Evolutionary conservation across 768 basidiomycete species (phyloP).

Genomic region (Hericium alpestre): DNA sequence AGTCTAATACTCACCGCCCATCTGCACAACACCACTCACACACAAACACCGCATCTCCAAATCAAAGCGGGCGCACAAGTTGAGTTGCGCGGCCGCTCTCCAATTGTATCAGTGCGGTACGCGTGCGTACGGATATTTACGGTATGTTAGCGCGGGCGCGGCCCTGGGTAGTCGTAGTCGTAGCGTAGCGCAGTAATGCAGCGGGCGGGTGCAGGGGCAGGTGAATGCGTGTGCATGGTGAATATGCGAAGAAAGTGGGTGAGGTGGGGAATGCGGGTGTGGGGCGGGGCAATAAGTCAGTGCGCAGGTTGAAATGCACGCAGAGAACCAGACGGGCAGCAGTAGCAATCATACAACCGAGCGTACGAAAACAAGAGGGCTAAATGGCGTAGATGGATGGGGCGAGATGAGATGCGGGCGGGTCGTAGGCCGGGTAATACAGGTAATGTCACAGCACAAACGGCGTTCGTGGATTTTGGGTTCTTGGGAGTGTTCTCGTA

Average conservation of each 20-base stretch:
- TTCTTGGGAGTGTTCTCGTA: background rate
- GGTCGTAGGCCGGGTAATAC: background rate
- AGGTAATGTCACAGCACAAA: background rate
- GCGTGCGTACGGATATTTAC: background rate
- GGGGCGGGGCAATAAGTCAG: slow-evolving; percentile 12
- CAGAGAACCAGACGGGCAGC: slow-evolving; percentile 5
- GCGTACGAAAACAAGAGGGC: background rate
- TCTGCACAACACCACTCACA: too few relatives aligned
- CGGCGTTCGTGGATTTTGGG: background rate
- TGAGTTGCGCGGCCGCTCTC: background rate
- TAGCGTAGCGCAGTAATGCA: background rate
- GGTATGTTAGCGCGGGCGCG: background rate
- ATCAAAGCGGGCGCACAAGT: background rate
- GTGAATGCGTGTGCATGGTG: background rate
- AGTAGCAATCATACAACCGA: background rate
- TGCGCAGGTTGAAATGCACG: slow-evolving; percentile 23
- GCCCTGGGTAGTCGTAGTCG: background rate
- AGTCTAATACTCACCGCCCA: too few relatives aligned
- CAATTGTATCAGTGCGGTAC: background rate
- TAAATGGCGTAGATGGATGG: background rate
- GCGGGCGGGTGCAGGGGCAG: background rate
- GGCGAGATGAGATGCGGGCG: background rate
- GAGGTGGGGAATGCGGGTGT: slow-evolving; percentile 1
- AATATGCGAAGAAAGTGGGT: background rate
- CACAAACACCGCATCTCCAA: too few relatives aligned